Percentiles rank a stretch among this genome's conserved stretches.
phyloP scores from a whole-genome alignment of 805 yeast species.

The Metschnikowia dekortorum region DNA sequence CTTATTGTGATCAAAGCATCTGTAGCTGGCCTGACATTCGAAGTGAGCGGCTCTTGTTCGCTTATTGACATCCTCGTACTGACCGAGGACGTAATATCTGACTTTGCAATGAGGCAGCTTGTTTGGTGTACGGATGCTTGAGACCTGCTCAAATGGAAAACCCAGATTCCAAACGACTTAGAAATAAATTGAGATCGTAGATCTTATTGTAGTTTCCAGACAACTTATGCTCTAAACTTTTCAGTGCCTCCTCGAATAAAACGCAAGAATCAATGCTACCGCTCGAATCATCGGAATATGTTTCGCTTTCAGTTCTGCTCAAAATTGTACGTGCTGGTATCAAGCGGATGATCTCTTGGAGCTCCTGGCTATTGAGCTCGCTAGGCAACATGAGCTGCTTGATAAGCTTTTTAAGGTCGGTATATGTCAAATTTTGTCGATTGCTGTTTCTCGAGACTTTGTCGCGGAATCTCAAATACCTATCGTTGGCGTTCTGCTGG shows the following conservation, averaged over 20 bases:
- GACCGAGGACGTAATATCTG: neutral
- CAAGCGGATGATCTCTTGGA: slow-evolving; percentile 11
- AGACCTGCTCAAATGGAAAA: slow-evolving; percentile 16
- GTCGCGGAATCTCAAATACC: slow-evolving; percentile 7
- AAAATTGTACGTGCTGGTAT: slow-evolving; percentile 12
- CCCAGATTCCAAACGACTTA: slow-evolving; percentile 23
- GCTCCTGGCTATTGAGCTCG: slow-evolving; percentile 4
- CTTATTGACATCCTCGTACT: neutral
- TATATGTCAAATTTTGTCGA: slow-evolving; percentile 12
- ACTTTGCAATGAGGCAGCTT: slow-evolving; percentile 12
- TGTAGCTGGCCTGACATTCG: slow-evolving; percentile 67
- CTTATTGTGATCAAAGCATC: slow-evolving; percentile 80
- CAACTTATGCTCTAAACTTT: slow-evolving; percentile 20
- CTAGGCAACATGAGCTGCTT: neutral
- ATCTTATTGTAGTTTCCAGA: slow-evolving; percentile 22
- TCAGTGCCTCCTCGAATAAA: slow-evolving; percentile 23
- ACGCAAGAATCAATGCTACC: slow-evolving; percentile 20
- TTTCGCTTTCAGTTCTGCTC: slow-evolving; percentile 17
- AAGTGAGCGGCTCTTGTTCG: slow-evolving; percentile 56
- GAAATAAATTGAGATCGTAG: slow-evolving; percentile 23
- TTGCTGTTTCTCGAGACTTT: slow-evolving; percentile 9
- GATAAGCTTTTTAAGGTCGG: slow-evolving; percentile 13
- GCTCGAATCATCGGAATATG: slow-evolving; percentile 7
- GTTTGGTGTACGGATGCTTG: slow-evolving; percentile 13
- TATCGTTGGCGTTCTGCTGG: slow-evolving; percentile 12